Evolutionary conservation across 208 protist species (phyloP), one percentile per base, ranked within the genome.

Genomic region (Angomonas ambiguus): DNA sequence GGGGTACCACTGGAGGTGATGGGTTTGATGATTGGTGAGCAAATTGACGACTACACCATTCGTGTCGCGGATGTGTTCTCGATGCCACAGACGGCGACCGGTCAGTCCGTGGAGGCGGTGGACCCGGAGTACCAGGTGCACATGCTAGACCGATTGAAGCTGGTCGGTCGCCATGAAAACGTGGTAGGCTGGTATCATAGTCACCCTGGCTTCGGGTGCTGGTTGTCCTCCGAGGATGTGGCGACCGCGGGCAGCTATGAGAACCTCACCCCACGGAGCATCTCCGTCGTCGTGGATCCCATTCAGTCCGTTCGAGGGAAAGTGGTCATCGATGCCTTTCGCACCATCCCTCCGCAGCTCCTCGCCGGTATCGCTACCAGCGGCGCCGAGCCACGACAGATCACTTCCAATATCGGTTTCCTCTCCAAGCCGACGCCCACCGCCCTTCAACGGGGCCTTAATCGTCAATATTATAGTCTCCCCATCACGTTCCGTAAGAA

Each of bases 181-280:
- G 98, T 99, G 41, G 99, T 99, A 25, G 99, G 99, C 11, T 99
- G 99, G 99, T 99, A 99, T 85, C 99, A 99, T 77, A 99, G 96
- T 62, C 99, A 99, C 78, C 99, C 99, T 18, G 99, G 99, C 30
- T 99, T 99, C 79, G 99, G 99, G 22, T 99, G 98, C 88, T 99
- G 99, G 99, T 94, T 99, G 6, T 99, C 98, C 28, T 94, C 95
- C 45, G 98, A 99, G 59, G 99, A 99, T 89, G 94, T 99, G 28
- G 99, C 98, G 78, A 99, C 98, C 27, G 98, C 99, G 65, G 85
- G 74, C 27, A 83, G 79, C 59, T 99, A 99, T 75, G 99, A 99
- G 79, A 84, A 95, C 51, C 79, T 99, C 38, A 98, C 99, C 51
- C 87, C 94, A 51, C 87, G 99, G 49, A 95, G 96, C 45, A 98